phyloP scores from a whole-genome alignment of 768 basidiomycete species.

The Pleurotus platypus region DNA sequence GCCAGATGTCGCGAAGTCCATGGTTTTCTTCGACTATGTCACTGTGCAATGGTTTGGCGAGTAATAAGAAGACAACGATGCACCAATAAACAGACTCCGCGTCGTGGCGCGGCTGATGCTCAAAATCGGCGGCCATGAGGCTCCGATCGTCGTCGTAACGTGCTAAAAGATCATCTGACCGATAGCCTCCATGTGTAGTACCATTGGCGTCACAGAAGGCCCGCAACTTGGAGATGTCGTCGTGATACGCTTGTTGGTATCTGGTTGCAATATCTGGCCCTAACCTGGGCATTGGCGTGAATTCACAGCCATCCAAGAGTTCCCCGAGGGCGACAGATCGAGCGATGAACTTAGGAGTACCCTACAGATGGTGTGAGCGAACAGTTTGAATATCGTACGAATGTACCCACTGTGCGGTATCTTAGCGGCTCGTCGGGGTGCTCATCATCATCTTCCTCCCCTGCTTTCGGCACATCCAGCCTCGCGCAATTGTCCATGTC shows the following conservation, averaged over 20 bases:
- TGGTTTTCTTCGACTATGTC: not conserved
- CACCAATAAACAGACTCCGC: slow-evolving; percentile 5
- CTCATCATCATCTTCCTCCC: not conserved
- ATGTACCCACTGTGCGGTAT: not conserved
- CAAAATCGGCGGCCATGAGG: not conserved
- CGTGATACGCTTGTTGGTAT: not conserved
- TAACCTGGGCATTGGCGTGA: not conserved
- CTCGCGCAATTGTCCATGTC: not conserved
- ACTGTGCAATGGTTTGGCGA: not conserved
- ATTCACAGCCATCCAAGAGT: not conserved
- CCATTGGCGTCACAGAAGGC: not conserved
- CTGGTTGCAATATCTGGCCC: not conserved
- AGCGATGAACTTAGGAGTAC: not conserved
- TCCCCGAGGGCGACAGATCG: slow-evolving; percentile 4
- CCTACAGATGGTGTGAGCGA: not conserved
- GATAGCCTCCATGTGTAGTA: not conserved
- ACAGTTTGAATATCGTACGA: not conserved
- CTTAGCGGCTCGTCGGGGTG: not conserved
- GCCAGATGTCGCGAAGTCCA: not conserved
- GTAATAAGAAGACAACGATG: not conserved
- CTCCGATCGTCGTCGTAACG: too few relatives aligned
- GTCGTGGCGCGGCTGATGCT: slow-evolving; percentile 8
- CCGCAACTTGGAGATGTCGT: not conserved
- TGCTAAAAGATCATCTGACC: too few relatives aligned
- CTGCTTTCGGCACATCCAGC: not conserved